Evolutionary conservation across 2,329 filamentous ascomycete species (phyloP), one percentile per base, ranked within the genome.

Genomic region (Pseudogymnoascus sp.): DNA sequence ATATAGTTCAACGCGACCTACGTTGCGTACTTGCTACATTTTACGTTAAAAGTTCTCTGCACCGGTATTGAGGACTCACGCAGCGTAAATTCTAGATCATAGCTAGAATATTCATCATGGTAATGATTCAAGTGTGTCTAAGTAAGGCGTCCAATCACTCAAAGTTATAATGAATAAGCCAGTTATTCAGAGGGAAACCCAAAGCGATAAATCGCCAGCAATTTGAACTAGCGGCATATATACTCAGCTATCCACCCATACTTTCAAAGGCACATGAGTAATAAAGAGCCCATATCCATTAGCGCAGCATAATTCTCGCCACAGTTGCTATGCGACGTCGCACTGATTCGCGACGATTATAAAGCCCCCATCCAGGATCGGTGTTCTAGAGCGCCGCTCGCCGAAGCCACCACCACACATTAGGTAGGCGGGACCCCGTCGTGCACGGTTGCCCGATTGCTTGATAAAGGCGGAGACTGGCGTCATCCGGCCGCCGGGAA

Each of bases 401-500:
- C 39, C 43, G n/a, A 11, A n/a, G 43, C 22, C 43, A 12, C 9
- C 11, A 25, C 39, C 22, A 25, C 37, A 39, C 16, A 8, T 18
- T 18, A 50, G 43, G 25, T 6, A 18, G 28, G 25, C 47, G 47
- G 25, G 41, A 28, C 41, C 20, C 41, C 25, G 28, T 54, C 25
- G 47, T 54, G 28, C 47, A 54, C 25, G 28, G 47, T 6, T 5
- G 28, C 25, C 28, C 8, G 9, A 54, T 54, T 54, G 47, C 47
- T 54, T 18, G 47, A 54, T 33, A 33, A 54, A 20, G 47, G 28
- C 47, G 47, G 47, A 54, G 47, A 33, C 47, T 54, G 47, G 47
- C 47, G 47, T 54, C 47, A 54, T 54, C 47, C 47, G 47, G 47
- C n/a, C 28, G 9, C 9, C 28, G 28, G 47, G 47, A 30, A 54